A percentile compares a stretch with the other conserved stretches of the same genome.
Conservation (phyloP, 2,329 filamentous ascomycete genomes). For the Neoscytalidium dimidiatum region DNA sequence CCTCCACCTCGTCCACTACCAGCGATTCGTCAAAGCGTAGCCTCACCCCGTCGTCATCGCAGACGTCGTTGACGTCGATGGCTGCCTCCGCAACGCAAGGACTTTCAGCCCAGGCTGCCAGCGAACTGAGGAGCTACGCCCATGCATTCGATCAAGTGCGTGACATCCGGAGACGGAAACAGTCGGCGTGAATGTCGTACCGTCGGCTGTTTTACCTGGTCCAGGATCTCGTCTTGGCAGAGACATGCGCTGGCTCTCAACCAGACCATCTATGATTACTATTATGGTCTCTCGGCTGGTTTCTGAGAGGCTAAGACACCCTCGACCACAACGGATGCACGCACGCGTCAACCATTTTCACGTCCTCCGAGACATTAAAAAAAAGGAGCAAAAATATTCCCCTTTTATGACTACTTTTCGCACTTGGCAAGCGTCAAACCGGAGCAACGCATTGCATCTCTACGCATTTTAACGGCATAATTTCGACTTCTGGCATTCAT, state of each 20-base stretch:
- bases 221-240: background rate
- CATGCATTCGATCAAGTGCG: slow-evolving; percentile 85
- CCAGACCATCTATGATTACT: background rate
- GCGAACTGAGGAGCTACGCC: slow-evolving; percentile 82
- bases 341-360: background rate
- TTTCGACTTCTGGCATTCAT: slow-evolving; percentile 14
- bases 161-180: slow-evolving; percentile 50
- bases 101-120: slow-evolving; percentile 74
- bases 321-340: background rate
- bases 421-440: slow-evolving; percentile 9
- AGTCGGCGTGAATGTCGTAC: slow-evolving; percentile 3
- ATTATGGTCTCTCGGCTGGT: background rate
- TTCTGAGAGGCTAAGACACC: background rate
- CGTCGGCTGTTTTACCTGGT: background rate
- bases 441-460: slow-evolving; percentile 16
- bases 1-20: slow-evolving; percentile 30
- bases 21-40: slow-evolving; percentile 36
- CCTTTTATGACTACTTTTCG: slow-evolving; percentile 4
- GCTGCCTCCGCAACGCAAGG: slow-evolving; percentile 59
- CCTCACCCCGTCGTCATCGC: slow-evolving; percentile 68
- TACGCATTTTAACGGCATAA: slow-evolving; percentile 19
- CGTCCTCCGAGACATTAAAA: background rate
- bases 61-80: slow-evolving; percentile 81
- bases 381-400: background rate
- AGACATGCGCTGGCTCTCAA: background rate